Evolutionary conservation across 1,139 yeast genomes (phyloP), one percentile per base, ranked within the genome.

Genomic region (Taphrina flavorubra): DNA sequence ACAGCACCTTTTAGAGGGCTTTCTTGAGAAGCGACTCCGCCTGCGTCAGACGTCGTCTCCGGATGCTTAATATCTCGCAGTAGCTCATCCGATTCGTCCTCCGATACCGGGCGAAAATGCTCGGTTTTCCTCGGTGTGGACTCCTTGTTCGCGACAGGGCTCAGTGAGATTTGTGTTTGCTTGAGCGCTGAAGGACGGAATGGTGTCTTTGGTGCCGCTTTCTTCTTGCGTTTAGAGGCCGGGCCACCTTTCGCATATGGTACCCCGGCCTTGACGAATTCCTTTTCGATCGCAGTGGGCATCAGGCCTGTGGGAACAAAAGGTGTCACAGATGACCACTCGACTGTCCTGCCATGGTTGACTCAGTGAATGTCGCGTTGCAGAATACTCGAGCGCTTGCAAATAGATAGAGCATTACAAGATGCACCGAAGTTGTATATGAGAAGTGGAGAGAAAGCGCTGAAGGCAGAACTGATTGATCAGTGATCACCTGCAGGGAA

Each of bases 211-310:
- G 58, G 42, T 10, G 39, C 8, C 39, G 40, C 36, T 37, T 34
- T 53, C 25, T 34, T 53, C 42, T 53, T 53, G 11, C 58, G 40
- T 18, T 53, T 53, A 14, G 58, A 53, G 13, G 58, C 58, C n/a
- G 58, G 58, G 13, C 58, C 58, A n/a, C 58, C 58, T 16, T 34
- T 53, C 18, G 58, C 58, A 36, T 53, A 53, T 11, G 58, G 58
- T 31, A 31, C 34, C 18, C 58, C 58, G 7, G 42, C 16, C 14
- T 31, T 18, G 11, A 53, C 34, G 18, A 53, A 34, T n/a, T 11
- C 42, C 42, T 53, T 31, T 13, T 53, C 58, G 18, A 53, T n/a
- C 5, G 10, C 11, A 13, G 18, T 31, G 3, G 42, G 42, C 40
- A 37, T 51, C n/a, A n/a, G n/a, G n/a, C n/a, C n/a, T n/a, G n/a